These are phyloP conservation scores for Coemansia sp. DNA, from an alignment of 192 early-diverging fungal genomes.

Conservation along the genomic window DNA sequence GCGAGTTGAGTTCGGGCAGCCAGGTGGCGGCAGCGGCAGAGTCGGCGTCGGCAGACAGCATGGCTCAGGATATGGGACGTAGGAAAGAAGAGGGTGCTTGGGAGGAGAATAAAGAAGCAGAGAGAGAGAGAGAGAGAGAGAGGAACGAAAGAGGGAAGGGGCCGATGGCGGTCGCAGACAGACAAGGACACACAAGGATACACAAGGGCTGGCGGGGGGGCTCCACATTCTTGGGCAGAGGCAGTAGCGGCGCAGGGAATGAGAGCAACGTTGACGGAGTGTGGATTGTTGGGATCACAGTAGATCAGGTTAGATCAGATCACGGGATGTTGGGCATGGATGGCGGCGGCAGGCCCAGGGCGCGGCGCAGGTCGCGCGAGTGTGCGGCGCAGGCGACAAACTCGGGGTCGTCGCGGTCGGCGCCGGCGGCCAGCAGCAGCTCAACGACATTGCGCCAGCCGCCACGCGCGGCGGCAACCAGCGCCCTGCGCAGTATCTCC, in stretches of 20 bases:
- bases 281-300: too few relatives aligned
- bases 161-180: too few relatives aligned
- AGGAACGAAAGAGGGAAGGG: not conserved
- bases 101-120: not conserved
- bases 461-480: constrained; percentile 8
- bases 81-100: not conserved
- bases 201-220: not conserved
- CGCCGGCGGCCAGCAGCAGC: constrained; percentile 26
- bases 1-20: constrained; percentile 44
- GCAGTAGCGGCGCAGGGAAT: too few relatives aligned
- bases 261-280: too few relatives aligned
- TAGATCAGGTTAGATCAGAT: not conserved
- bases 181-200: too few relatives aligned
- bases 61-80: constrained; percentile 6
- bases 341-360: constrained; percentile 13
- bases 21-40: constrained; percentile 16
- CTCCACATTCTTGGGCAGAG: not conserved
- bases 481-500: not conserved
- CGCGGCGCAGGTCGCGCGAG: constrained; percentile 23
- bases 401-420: constrained; percentile 29
- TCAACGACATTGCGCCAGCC: constrained; percentile 10
- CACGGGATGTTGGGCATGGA: not conserved
- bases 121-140: not conserved
- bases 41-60: constrained; percentile 24
- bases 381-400: constrained; percentile 24